Evolutionary conservation across 495 filamentous ascomycete genomes (phyloP).

Genomic region (Podospora sp.): DNA sequence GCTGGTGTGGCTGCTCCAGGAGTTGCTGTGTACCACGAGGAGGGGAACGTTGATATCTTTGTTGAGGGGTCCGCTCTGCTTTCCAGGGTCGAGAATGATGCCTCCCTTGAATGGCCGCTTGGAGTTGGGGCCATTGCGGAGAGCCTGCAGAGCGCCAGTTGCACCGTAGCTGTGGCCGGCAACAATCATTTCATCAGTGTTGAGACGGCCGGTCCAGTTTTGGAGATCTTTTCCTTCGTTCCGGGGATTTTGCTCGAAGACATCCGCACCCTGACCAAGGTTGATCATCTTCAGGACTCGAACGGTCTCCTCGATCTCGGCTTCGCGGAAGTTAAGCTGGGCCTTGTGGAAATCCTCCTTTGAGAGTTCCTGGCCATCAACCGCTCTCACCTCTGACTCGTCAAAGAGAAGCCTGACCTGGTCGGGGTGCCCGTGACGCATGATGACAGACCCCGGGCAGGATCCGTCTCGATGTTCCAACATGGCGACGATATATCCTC

Average conservation of each 20-base stretch:
- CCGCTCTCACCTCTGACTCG: constrained; percentile 33
- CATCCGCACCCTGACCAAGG: constrained; percentile 38
- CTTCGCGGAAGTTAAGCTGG: constrained; percentile 55
- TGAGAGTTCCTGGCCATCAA: constrained; percentile 25
- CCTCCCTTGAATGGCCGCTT: constrained; percentile 45
- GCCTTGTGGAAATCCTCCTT: constrained; percentile 45
- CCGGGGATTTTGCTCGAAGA: constrained; percentile 40
- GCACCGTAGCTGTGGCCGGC: constrained; percentile 59
- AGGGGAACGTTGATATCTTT: constrained; percentile 51
- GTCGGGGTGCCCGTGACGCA: constrained; percentile 30
- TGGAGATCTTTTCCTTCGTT: constrained; percentile 35
- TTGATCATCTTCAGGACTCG: constrained; percentile 48
- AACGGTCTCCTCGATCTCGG: constrained; percentile 56
- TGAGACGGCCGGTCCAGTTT: constrained; percentile 40
- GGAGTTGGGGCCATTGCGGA: constrained; percentile 42
- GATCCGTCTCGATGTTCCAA: constrained; percentile 59
- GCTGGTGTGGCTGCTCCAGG: constrained; percentile 50
- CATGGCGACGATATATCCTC: constrained; percentile 54
- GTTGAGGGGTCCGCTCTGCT: constrained; percentile 55
- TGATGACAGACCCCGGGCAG: constrained; percentile 50
- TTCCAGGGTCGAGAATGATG: constrained; percentile 56
- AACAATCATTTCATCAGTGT: constrained; percentile 47
- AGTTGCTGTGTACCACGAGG: constrained; percentile 53
- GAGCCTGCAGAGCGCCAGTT: constrained; percentile 53
- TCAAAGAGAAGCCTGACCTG: constrained; percentile 35